Base-by-base conservation (phyloP, 768 basidiomycete genomes). In the Erythrobasidium yunnanense region DNA sequence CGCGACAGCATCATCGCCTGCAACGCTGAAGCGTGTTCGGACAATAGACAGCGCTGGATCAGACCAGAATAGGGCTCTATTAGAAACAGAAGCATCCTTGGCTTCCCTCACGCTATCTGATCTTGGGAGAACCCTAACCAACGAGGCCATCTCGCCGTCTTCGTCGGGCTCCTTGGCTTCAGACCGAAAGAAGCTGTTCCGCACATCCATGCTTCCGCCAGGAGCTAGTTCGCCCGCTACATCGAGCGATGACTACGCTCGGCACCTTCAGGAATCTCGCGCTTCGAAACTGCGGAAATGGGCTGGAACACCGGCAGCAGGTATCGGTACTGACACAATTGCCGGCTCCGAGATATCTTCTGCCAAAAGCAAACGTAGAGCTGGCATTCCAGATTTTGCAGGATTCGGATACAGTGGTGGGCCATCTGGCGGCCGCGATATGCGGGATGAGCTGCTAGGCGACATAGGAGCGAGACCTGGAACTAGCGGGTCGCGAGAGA, bases 401-500 rank as follows among this genome's bases (percentile, higher is more conserved):
- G 8, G 27, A 7, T 38, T 45, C 46, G 34, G 29, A 27, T 30
- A 32, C 25, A 54, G 32, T 32, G 30, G 33, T 18, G 8, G 30
- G 23, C 30, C 30, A 20, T 45, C 29, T 25, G 27, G 27, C 15
- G 65, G 29, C 17, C 35, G 46, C 30, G 55, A 53, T 33, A 30
- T 51, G 17, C 38, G 66, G 42, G 38, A 68, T n/a, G 65, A 70
- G 30, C 50, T 62, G 47, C 58, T 32, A 27, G 27, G 68, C 57
- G 49, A n/a, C 25, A 5, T 68, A 46, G 50, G 54, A 52, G 22
- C 49, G 23, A 8, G 50, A 2, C 33, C 69, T 66, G 56, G 51
- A 18, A 54, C 47, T 8, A 34, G 49, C 2, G 62, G 62, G 29
- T 30, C 67, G 30, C 72, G 74, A 25, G 77, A 75, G 20, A 76